These are phyloP conservation scores for Eucalyptus erythrocorys DNA, from an alignment of 345 rosid genomes.

Conservation along the genomic window DNA sequence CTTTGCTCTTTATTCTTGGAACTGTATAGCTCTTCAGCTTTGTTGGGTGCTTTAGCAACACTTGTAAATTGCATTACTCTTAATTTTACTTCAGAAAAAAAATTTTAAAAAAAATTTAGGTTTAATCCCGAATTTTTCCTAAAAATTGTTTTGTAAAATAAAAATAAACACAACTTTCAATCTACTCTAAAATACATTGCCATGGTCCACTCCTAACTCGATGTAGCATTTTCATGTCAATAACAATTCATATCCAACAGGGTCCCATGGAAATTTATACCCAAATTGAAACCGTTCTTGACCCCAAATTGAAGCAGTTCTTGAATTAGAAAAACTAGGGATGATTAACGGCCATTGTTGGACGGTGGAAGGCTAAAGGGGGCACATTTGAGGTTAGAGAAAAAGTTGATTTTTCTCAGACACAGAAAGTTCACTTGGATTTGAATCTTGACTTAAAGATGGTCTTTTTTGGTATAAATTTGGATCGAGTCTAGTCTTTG, in stretches of 20 bases:
- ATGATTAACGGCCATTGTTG: background rate
- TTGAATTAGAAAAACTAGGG: background rate
- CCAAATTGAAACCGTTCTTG: background rate
- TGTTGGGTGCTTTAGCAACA: background rate
- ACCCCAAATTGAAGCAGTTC: background rate
- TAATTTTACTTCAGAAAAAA: no score
- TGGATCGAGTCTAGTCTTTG: no score
- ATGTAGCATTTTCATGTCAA: background rate
- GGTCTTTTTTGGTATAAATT: background rate
- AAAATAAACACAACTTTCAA: no score
- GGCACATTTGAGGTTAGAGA: fast-evolving
- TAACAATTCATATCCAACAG: background rate
- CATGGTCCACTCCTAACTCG: fast-evolving
- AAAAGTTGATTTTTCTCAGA: background rate
- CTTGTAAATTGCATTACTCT: background rate
- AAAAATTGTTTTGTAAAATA: background rate
- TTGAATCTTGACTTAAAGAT: background rate
- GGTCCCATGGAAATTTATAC: background rate
- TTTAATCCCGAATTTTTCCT: no score
- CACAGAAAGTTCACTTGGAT: background rate
- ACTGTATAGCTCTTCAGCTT: background rate
- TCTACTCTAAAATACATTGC: background rate
- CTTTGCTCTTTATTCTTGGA: background rate
- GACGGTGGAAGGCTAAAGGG: background rate
- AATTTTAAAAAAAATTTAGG: background rate